Evolutionary conservation across 768 basidiomycete genomes (phyloP).

Genomic region (Pleurotus eryngii): DNA sequence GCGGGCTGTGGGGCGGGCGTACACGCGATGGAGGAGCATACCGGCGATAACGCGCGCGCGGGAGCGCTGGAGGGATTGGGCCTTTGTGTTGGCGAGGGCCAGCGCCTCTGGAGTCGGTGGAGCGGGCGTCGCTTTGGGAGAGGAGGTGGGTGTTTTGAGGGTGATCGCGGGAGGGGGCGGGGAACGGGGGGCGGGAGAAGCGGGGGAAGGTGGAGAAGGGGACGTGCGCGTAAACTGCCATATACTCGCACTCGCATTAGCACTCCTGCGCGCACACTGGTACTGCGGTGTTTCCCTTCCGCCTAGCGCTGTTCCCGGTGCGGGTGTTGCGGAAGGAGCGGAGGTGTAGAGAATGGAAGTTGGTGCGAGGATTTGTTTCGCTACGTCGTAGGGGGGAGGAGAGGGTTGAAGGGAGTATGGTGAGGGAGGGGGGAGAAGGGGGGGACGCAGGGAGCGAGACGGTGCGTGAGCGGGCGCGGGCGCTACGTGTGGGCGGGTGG

Average conservation of each 20-base stretch:
- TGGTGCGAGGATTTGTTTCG: not conserved
- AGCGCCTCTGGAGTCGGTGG: not conserved
- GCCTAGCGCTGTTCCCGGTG: too few relatives aligned
- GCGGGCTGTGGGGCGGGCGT: not conserved
- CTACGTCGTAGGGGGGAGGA: not conserved
- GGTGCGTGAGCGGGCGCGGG: not conserved
- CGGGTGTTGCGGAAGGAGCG: too few relatives aligned
- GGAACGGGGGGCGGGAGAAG: not conserved
- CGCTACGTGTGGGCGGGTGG: not conserved
- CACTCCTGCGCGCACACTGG: too few relatives aligned
- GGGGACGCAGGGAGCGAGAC: not conserved
- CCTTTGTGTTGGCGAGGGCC: not conserved
- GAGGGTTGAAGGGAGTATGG: not conserved
- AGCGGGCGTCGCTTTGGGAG: not conserved
- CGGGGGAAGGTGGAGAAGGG: not conserved
- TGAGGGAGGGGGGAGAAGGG: not conserved
- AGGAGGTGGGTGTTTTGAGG: not conserved
- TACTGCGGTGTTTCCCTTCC: too few relatives aligned
- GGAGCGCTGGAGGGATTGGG: not conserved
- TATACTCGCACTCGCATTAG: not conserved
- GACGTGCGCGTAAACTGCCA: not conserved
- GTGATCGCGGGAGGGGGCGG: not conserved
- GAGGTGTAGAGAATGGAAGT: slow-evolving; percentile 2
- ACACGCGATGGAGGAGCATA: slow-evolving; percentile 1
- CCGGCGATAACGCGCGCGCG: not conserved